Evolutionary conservation across 257 asterid species (phyloP).

Genomic region (Gynochthodes officinalis): DNA sequence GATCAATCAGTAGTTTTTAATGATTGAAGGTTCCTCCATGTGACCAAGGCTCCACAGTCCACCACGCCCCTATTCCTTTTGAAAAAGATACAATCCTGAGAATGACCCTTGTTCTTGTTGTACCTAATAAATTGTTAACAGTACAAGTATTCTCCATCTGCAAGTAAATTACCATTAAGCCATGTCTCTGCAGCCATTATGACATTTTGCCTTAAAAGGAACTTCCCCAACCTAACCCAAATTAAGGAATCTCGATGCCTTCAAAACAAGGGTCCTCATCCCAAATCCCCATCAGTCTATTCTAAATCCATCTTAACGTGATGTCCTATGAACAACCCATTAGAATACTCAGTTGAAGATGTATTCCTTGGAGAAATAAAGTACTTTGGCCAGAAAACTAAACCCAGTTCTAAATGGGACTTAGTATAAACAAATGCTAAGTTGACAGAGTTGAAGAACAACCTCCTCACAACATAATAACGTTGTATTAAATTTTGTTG

Average conservation of each 20-base stretch:
- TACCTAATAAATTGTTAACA: constrained; percentile 25
- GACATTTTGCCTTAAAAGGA: constrained; percentile 4
- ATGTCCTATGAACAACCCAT: no score
- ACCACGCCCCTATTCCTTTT: constrained; percentile 13
- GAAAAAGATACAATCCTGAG: constrained; percentile 20
- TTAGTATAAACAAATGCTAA: constrained; percentile 3
- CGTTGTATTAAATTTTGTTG: constrained; percentile 12
- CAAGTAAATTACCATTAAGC: constrained; percentile 8
- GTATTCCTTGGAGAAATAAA: no score
- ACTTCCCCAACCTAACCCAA: constrained; percentile 7
- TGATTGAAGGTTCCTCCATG: constrained; percentile 39
- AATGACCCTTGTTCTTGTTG: constrained; percentile 21
- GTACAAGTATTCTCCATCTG: constrained; percentile 11
- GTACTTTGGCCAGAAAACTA: constrained; percentile 33
- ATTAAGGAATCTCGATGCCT: not conserved
- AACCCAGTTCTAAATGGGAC: not conserved
- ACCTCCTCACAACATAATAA: not conserved
- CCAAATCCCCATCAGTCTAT: no score
- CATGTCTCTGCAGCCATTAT: not conserved
- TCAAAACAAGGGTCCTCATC: not conserved
- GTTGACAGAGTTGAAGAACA: constrained; percentile 16
- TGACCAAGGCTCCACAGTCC: constrained; percentile 49
- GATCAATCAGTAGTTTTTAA: constrained; percentile 21
- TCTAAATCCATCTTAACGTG: no score
- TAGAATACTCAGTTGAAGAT: no score